Evolutionary conservation across 2,329 filamentous ascomycete genomes (phyloP), one percentile per base, ranked within the genome.

Genomic region (Colletotrichum noveboracense): DNA sequence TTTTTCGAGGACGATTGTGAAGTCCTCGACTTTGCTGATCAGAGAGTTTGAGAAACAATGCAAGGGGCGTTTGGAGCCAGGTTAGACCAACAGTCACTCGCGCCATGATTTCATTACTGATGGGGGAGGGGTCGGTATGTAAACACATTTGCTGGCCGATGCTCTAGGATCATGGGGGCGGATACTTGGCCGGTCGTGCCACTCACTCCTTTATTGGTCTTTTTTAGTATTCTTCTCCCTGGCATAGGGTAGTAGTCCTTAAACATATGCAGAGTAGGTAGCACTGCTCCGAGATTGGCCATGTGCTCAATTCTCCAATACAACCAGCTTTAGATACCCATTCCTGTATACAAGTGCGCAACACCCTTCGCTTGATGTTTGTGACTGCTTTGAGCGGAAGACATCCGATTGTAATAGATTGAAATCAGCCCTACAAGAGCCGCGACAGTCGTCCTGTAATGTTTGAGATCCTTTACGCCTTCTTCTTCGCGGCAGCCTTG

Each of bases 1-100:
- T 97, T 98, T 84, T 98, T 98, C 80, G 96, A 98, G 85, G 95
- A 98, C 82, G 96, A 97, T 82, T 97, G 95, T 79, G 95, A 98
- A 83, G 94, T 98, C 73, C 89, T 98, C 77, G 95, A 98, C 85
- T 97, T 97, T 89, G 94, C 95, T 28, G 91, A 92, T 80, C 91
- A 93, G 84, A 87, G 91, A 82, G 91, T 93, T 36, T 93, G 82
- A 88, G 75, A 38, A 76, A 76, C 75, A 75, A 77, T 77, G 70
- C 74, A 71, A 67, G 55, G 70, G 74, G 73, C 66, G 74, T 73
- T 66, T 58, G 69, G 75, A 69, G 55, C 74, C 66, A 66, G 76
- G 48, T 70, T 75, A 66, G 69, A 70, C 64, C 70, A 43, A 58
- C 28, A 65, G 26, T 76, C 64, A 65, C 65, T 74, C 18, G 48